Conservation (phyloP, 331 rosid genomes). For the Cydonia oblonga region DNA sequence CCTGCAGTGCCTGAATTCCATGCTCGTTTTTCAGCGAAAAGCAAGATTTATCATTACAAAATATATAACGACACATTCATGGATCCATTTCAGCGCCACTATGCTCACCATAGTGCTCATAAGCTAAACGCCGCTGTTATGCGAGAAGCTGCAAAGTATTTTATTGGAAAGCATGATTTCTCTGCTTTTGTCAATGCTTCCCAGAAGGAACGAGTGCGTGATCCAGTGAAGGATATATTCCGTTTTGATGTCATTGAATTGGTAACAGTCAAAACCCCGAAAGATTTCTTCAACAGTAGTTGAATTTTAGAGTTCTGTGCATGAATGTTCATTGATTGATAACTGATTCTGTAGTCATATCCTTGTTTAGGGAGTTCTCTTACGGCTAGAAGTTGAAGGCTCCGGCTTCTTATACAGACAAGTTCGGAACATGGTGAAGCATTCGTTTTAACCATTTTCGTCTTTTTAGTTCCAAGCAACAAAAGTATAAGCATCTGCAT, state of each 20-base stretch:
- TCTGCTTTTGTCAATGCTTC: constrained; percentile 83
- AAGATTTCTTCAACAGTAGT: background rate
- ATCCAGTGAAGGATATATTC: constrained; percentile 63
- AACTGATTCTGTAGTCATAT: background rate
- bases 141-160: constrained; percentile 73
- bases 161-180: constrained; percentile 76
- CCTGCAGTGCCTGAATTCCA: constrained; percentile 74
- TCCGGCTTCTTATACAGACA: constrained; percentile 91
- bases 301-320: background rate
- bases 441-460: background rate
- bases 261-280: constrained; percentile 32
- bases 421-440: constrained; percentile 84
- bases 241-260: constrained; percentile 60
- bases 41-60: constrained; percentile 89
- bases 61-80: constrained; percentile 62
- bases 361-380: constrained; percentile 53
- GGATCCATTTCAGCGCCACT: constrained; percentile 76
- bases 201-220: constrained; percentile 46
- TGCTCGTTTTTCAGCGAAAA: constrained; percentile 82
- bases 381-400: constrained; percentile 88
- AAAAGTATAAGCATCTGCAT: background rate
- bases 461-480: background rate
- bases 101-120: constrained; percentile 56
- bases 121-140: constrained; percentile 54
- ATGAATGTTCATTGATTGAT: background rate